phyloP scores from a whole-genome alignment of 805 yeast genomes.

The Sungouiozyma ichnusensis region DNA sequence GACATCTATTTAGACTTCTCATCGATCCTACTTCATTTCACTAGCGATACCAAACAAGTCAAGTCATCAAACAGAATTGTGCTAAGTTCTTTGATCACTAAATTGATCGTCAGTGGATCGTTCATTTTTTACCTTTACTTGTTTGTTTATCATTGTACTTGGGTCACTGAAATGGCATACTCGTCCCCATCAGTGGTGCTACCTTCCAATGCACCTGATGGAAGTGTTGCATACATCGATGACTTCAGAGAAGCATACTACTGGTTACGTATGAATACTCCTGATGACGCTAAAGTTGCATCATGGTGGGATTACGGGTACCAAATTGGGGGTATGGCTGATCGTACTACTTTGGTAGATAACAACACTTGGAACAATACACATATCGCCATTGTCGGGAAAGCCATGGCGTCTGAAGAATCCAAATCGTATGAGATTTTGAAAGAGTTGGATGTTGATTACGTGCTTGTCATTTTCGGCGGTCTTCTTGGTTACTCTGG shows the following conservation, averaged over 20 bases:
- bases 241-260: slow-evolving; percentile 98
- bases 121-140: slow-evolving; percentile 64
- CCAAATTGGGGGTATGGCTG: slow-evolving; percentile 99
- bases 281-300: slow-evolving; percentile 91
- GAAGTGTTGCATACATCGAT: slow-evolving; percentile 75
- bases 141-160: slow-evolving; percentile 90
- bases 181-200: slow-evolving; percentile 96
- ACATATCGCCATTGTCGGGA: slow-evolving; percentile 97
- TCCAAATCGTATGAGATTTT: slow-evolving; percentile 81
- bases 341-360: slow-evolving; percentile 94
- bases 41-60: neutral
- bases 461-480: slow-evolving; percentile 86
- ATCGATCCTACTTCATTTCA: slow-evolving; percentile 2
- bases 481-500: slow-evolving; percentile 91
- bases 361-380: slow-evolving; percentile 99
- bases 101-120: slow-evolving; percentile 50
- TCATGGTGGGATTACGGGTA: slow-evolving; percentile 99
- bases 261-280: slow-evolving; percentile 97
- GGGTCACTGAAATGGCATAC: slow-evolving; percentile 93
- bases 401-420: slow-evolving; percentile 89
- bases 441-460: slow-evolving; percentile 88
- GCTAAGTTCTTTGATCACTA: slow-evolving; percentile 38
- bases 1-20: slow-evolving; percentile 70
- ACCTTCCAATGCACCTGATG: slow-evolving; percentile 72
- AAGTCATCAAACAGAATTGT: slow-evolving; percentile 2